phyloP scores from a whole-genome alignment of 2,329 filamentous ascomycete species.

The Xylariaceae sp. region DNA sequence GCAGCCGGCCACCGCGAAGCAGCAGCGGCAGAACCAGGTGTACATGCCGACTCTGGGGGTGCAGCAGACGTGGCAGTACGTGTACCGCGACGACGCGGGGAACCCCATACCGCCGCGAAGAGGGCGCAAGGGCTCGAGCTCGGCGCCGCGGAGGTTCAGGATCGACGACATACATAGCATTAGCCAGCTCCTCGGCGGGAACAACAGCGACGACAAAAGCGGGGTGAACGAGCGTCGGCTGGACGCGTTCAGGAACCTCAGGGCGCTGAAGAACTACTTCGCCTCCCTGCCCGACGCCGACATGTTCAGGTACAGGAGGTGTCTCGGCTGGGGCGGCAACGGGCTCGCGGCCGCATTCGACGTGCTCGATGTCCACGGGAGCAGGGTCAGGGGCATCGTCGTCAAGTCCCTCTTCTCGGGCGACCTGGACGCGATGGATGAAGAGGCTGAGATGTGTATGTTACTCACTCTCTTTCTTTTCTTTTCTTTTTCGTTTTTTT shows the following conservation, averaged over 20 bases:
- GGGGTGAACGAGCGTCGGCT: not conserved
- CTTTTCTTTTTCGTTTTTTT: too few relatives aligned
- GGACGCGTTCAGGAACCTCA: not conserved
- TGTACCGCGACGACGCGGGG: too few relatives aligned
- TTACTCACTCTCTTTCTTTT: not conserved
- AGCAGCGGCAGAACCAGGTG: too few relatives aligned
- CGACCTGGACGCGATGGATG: not conserved
- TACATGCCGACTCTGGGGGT: too few relatives aligned
- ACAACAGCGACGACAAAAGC: too few relatives aligned
- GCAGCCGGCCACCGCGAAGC: too few relatives aligned
- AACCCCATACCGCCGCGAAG: too few relatives aligned
- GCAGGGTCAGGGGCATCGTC: not conserved
- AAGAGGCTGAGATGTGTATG: not conserved
- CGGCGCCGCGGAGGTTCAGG: too few relatives aligned
- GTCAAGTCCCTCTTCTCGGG: slow-evolving; percentile 2
- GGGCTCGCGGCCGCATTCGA: slow-evolving; percentile 7
- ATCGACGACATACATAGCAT: too few relatives aligned
- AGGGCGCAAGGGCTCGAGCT: too few relatives aligned
- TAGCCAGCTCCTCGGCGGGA: too few relatives aligned
- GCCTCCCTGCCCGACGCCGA: not conserved
- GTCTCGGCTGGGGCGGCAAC: slow-evolving; percentile 7
- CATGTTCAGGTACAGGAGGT: slow-evolving; percentile 2
- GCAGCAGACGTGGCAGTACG: too few relatives aligned
- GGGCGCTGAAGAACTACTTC: slow-evolving; percentile 1
- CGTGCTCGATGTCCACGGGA: not conserved